Conservation (phyloP, 2,329 filamentous ascomycete species). For the Parascedosporium putredinis region DNA sequence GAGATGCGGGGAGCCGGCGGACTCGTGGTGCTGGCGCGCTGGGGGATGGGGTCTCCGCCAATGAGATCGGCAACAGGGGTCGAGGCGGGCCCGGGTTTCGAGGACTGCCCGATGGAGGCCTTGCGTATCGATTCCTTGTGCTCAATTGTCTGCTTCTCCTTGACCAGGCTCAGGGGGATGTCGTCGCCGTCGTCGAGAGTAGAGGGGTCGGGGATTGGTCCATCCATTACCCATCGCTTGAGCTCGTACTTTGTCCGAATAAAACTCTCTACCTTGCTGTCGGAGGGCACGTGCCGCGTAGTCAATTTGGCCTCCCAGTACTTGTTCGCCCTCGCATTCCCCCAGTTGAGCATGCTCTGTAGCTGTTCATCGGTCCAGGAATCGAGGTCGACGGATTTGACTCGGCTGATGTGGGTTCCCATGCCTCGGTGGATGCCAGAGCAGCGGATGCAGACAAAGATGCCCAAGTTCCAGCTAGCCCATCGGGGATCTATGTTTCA, state of each 20-base stretch:
- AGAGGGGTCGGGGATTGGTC: slow-evolving; percentile 83
- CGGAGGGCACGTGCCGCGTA: slow-evolving; percentile 81
- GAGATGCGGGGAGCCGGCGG: slow-evolving; percentile 48
- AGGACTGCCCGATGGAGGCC: slow-evolving; percentile 38
- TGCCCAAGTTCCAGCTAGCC: slow-evolving; percentile 96
- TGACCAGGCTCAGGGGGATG: slow-evolving; percentile 51
- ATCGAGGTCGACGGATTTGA: slow-evolving; percentile 96
- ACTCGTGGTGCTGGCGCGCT: slow-evolving; percentile 64
- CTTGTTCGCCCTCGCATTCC: slow-evolving; percentile 92
- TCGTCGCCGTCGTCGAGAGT: slow-evolving; percentile 87
- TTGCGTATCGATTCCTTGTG: slow-evolving; percentile 51
- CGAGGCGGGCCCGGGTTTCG: slow-evolving; percentile 23
- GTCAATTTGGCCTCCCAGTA: slow-evolving; percentile 97
- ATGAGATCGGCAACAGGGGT: slow-evolving; percentile 67
- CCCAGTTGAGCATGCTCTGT: slow-evolving; percentile 88
- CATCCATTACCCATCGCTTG: slow-evolving; percentile 99
- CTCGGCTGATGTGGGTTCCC: slow-evolving; percentile 95
- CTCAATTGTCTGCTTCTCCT: slow-evolving; percentile 55
- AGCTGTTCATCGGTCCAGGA: slow-evolving; percentile 98
- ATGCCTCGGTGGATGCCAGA: slow-evolving; percentile 97
- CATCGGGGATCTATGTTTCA: slow-evolving; percentile 96
- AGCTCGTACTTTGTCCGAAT: slow-evolving; percentile 98
- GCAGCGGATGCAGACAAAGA: slow-evolving; percentile 96
- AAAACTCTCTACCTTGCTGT: slow-evolving; percentile 99
- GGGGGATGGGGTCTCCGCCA: slow-evolving; percentile 58